Percentiles rank a stretch among this genome's conserved stretches.
phyloP scores from a whole-genome alignment of 2,329 filamentous ascomycete species.

The Erysiphe pisi region DNA sequence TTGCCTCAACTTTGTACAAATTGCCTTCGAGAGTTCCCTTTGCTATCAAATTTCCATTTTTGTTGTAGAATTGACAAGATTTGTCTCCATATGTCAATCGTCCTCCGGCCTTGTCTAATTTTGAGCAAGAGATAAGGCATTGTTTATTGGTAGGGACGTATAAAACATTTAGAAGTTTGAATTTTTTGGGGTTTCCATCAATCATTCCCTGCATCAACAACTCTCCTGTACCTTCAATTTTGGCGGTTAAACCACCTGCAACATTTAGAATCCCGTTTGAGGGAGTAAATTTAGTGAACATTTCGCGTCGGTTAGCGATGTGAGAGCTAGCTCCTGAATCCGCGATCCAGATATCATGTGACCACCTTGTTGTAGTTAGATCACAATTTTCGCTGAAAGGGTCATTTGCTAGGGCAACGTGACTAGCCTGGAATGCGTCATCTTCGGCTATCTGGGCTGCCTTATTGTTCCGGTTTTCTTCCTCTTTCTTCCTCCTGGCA shows the following conservation, averaged over 20 bases:
- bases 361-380: no score
- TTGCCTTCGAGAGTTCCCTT: background rate
- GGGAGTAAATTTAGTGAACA: no score
- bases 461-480: background rate
- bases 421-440: background rate
- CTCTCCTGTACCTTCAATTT: background rate
- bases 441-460: background rate
- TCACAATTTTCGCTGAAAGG: background rate
- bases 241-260: constrained; percentile 2
- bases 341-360: constrained; percentile 20
- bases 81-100: background rate
- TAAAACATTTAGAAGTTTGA: background rate
- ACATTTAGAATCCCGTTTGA: no score
- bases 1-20: background rate
- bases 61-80: background rate
- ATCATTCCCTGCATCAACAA: background rate
- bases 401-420: background rate
- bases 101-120: background rate
- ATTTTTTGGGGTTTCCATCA: background rate
- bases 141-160: background rate
- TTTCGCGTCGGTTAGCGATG: constrained; percentile 13
- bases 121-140: background rate
- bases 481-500: background rate
- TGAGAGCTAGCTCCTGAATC: constrained; percentile 17
- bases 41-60: background rate